phyloP scores from a whole-genome alignment of 495 filamentous ascomycete species.

The Penicillium cataractarum region DNA sequence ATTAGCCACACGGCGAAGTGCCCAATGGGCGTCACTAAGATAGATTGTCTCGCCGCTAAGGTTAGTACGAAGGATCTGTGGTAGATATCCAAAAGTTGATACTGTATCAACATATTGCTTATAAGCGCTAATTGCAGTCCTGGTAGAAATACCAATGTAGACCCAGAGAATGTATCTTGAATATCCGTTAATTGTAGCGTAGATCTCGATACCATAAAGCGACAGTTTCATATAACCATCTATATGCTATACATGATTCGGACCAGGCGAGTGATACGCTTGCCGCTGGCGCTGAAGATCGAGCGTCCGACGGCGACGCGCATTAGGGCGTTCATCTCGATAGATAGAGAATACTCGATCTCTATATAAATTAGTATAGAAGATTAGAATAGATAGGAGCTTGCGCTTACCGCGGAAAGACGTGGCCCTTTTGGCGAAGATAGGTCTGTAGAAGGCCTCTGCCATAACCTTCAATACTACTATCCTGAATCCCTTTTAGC shows the following conservation, averaged over 20 bases:
- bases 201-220: not conserved
- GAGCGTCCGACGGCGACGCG: not conserved
- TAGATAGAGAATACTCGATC: not conserved
- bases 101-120: not conserved
- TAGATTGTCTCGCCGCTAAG: not conserved
- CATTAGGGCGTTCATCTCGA: not conserved
- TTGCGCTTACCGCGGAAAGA: no score
- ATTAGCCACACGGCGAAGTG: not conserved
- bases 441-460: no score
- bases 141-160: not conserved
- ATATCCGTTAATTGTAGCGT: not conserved
- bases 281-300: not conserved
- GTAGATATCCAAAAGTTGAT: not conserved
- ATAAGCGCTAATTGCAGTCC: not conserved
- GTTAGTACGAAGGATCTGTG: not conserved
- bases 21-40: not conserved
- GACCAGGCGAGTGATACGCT: not conserved
- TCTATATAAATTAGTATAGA: not conserved
- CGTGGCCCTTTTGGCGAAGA: no score
- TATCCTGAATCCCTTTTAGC: not conserved
- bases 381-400: no score
- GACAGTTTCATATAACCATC: not conserved
- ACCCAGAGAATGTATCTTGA: not conserved
- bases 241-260: not conserved
- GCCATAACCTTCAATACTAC: no score